Evolutionary conservation across 305 asterid genomes (phyloP).

Genomic region (Nicotiana rustica): DNA sequence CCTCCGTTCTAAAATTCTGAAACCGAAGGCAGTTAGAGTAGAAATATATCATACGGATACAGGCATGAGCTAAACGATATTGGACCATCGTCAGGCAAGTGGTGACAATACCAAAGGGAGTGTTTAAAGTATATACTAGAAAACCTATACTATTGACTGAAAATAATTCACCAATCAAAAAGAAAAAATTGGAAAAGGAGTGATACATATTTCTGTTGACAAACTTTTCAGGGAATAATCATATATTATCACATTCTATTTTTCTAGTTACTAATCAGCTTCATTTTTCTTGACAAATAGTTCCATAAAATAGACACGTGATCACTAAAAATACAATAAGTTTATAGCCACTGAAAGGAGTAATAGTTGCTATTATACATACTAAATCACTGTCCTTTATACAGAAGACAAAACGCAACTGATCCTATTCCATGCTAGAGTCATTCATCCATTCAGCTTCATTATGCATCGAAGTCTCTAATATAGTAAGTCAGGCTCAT

Average conservation of each 20-base stretch:
- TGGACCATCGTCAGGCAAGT: slow-evolving; percentile 1
- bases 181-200: not conserved
- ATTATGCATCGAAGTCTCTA: slow-evolving; percentile 15
- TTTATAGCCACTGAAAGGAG: not conserved
- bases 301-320: not conserved
- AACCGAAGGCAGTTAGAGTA: slow-evolving; percentile 31
- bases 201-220: not conserved
- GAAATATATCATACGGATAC: slow-evolving; percentile 32
- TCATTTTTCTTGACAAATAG: slow-evolving; percentile 13
- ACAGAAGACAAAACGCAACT: not conserved
- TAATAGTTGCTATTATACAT: not conserved
- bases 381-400: not conserved
- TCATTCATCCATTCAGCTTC: not conserved
- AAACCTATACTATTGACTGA: not conserved
- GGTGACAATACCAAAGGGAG: not conserved
- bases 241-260: not conserved
- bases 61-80: not conserved
- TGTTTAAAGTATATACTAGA: not conserved
- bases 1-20: slow-evolving; percentile 86
- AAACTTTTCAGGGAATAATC: slow-evolving; percentile 1
- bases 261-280: not conserved
- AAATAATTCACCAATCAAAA: no score
- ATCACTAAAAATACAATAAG: not conserved
- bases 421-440: not conserved
- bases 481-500: not conserved